Evolutionary conservation across 108 stramenopile species (phyloP).

Genomic region (Pseudonitzschia pungens): DNA sequence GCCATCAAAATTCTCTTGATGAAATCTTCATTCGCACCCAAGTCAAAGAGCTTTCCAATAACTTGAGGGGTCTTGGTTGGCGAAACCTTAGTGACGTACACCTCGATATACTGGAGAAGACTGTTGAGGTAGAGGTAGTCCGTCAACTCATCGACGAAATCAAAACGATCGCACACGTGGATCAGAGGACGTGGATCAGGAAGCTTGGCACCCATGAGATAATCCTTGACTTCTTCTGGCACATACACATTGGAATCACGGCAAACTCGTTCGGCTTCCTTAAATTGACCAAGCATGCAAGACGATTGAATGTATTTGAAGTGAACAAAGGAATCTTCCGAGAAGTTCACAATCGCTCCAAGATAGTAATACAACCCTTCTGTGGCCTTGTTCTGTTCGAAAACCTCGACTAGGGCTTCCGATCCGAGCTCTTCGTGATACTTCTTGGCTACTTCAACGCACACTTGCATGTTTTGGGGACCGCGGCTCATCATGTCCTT

Average conservation of each 20-base stretch:
- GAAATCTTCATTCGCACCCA: constrained; percentile 97
- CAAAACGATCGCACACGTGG: constrained; percentile 99
- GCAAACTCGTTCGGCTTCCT: constrained; percentile 98
- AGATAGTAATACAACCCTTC: constrained; percentile 98
- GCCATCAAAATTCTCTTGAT: constrained; percentile 97
- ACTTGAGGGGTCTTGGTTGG: constrained; percentile 98
- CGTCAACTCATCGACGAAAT: constrained; percentile 98
- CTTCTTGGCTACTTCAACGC: constrained; percentile 97
- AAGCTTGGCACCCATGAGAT: constrained; percentile 98
- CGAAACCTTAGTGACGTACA: constrained; percentile 98
- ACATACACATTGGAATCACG: constrained; percentile 99
- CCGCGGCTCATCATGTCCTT: constrained; percentile 96
- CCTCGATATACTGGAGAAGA: constrained; percentile 99
- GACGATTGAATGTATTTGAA: constrained; percentile 99
- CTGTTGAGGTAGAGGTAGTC: constrained; percentile 98
- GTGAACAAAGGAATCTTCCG: constrained; percentile 96
- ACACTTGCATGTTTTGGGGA: constrained; percentile 92
- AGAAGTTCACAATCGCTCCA: constrained; percentile 94
- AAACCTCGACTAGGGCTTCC: constrained; percentile 90
- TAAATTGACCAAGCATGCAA: constrained; percentile 93
- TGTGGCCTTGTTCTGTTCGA: constrained; percentile 94
- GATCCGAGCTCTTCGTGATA: constrained; percentile 98
- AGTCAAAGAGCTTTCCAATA: constrained; percentile 98
- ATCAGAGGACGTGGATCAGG: constrained; percentile 99
- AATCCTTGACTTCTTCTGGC: constrained; percentile 97